Evolutionary conservation across 306 rosid genomes (phyloP).

Genomic region (Cicer pinnatifidum): DNA sequence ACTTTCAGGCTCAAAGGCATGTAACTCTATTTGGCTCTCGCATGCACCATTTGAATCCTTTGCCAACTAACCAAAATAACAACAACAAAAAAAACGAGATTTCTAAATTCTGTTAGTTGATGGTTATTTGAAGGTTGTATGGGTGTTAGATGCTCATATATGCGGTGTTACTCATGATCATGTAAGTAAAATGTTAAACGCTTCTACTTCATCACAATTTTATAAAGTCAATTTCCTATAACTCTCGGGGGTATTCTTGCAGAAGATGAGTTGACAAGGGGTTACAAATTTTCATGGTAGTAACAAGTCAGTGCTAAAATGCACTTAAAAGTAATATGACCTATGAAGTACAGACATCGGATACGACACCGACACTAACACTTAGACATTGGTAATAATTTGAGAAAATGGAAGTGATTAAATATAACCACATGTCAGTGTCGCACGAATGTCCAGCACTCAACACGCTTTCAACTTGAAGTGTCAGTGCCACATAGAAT

Average conservation of each 20-base stretch:
- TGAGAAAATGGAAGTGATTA: not conserved
- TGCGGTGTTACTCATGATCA: conserved; percentile 21
- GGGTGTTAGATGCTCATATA: conserved; percentile 31
- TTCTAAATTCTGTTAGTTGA: conserved; percentile 10
- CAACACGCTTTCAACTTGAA: not conserved
- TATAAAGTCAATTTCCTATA: not conserved
- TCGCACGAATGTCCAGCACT: not conserved
- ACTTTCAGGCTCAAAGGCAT: conserved; percentile 38
- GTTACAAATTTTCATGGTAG: conserved; percentile 20
- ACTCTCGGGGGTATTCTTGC: conserved; percentile 17
- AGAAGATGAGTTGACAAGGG: not conserved
- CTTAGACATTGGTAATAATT: not conserved
- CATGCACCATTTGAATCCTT: conserved; percentile 42
- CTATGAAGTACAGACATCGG: not conserved
- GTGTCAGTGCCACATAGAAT: not conserved
- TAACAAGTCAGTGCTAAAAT: conserved; percentile 20
- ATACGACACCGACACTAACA: not conserved
- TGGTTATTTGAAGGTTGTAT: conserved; percentile 8
- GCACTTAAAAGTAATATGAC: not conserved
- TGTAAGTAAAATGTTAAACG: conserved; percentile 12
- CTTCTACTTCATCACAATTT: conserved; percentile 17
- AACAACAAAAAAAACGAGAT: not conserved
- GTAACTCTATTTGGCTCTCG: conserved; percentile 22
- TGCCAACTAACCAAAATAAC: conserved; percentile 43
- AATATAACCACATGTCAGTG: not conserved